phyloP scores from a whole-genome alignment of 305 asterid species.

The Andrographis paniculata region DNA sequence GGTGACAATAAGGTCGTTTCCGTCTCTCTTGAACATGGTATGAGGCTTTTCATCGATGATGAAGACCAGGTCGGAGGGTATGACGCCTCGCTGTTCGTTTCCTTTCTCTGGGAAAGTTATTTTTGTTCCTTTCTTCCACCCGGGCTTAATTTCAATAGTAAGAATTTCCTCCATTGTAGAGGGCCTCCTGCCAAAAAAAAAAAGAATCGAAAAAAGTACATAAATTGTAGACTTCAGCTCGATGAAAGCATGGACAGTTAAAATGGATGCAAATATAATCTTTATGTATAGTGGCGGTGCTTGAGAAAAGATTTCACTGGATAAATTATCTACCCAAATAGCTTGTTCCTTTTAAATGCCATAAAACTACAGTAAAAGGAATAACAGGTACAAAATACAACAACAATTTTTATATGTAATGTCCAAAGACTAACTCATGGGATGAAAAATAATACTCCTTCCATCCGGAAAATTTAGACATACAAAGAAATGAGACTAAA shows the following conservation, averaged over 20 bases:
- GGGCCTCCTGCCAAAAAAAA: constrained; percentile 48
- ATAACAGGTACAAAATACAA: too few relatives aligned
- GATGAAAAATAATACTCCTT: too few relatives aligned
- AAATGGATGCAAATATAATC: background rate
- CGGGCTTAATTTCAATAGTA: constrained; percentile 76
- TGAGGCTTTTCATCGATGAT: constrained; percentile 88
- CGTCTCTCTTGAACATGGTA: constrained; percentile 68
- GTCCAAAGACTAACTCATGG: too few relatives aligned
- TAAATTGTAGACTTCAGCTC: too few relatives aligned
- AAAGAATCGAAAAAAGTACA: background rate
- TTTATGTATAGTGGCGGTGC: too few relatives aligned
- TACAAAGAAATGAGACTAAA: too few relatives aligned
- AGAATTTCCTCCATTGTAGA: constrained; percentile 66
- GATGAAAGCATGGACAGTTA: background rate
- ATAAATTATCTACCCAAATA: too few relatives aligned
- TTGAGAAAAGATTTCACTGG: too few relatives aligned
- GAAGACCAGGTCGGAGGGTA: constrained; percentile 77
- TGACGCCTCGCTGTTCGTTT: constrained; percentile 67
- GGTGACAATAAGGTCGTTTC: constrained; percentile 64
- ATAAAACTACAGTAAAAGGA: too few relatives aligned
- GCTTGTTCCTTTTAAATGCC: too few relatives aligned
- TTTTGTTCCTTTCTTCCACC: constrained; percentile 95
- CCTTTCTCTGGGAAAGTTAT: constrained; percentile 92
- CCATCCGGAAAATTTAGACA: too few relatives aligned
- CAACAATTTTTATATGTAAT: too few relatives aligned